Conservation (phyloP, 768 basidiomycete species). For the Grammothele lineata region DNA sequence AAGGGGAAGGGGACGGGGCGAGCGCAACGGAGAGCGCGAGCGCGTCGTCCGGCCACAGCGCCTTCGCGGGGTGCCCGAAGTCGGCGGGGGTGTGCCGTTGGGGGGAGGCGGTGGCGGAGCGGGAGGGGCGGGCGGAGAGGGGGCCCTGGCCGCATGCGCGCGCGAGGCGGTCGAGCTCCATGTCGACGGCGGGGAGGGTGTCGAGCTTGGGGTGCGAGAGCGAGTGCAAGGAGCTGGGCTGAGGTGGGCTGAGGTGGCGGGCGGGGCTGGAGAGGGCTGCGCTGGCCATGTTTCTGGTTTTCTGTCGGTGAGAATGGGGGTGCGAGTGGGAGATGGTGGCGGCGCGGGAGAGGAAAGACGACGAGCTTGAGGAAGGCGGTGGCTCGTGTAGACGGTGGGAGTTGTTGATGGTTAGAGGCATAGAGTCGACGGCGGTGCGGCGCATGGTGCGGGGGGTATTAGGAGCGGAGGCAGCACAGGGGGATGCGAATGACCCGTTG, state of each 20-base stretch:
- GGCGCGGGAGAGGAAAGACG: too few species aligned
- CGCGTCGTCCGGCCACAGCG: not conserved
- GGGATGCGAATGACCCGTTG: too few species aligned
- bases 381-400: too few species aligned
- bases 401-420: not conserved
- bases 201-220: conserved; percentile 12
- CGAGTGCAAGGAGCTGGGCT: not conserved
- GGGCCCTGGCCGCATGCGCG: conserved; percentile 19
- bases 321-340: too few species aligned
- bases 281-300: not conserved
- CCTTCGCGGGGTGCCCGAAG: not conserved
- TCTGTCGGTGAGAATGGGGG: not conserved
- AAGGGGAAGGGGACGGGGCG: too few species aligned
- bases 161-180: conserved; percentile 16
- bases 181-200: conserved; percentile 6
- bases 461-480: too few species aligned
- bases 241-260: too few species aligned
- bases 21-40: too few species aligned
- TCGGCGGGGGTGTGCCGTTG: not conserved
- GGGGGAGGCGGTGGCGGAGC: not conserved
- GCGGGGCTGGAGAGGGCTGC: too few species aligned
- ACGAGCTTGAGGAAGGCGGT: too few species aligned
- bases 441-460: not conserved
- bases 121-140: not conserved
- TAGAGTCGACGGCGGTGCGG: not conserved